These are phyloP conservation scores for Prunus mume DNA, from an alignment of 306 rosid genomes.

Conservation along the genomic window DNA sequence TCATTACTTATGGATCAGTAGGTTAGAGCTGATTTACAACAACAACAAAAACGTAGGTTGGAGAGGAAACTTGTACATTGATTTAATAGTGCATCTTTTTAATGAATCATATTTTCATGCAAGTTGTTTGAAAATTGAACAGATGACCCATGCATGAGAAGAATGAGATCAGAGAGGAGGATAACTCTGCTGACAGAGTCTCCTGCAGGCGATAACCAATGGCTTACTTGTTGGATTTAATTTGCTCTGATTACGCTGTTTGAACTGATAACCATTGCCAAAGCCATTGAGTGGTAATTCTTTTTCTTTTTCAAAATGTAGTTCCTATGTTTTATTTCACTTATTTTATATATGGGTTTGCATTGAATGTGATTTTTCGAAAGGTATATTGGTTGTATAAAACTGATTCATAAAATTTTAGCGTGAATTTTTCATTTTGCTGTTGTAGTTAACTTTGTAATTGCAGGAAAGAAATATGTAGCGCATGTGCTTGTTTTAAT, in stretches of 20 bases:
- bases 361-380: conserved; percentile 10
- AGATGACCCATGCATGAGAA: conserved; percentile 65
- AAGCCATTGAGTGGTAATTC: conserved; percentile 75
- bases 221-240: conserved; percentile 97
- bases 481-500: too few relatives aligned
- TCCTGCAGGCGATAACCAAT: conserved; percentile 80
- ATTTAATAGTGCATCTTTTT: too few relatives aligned
- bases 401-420: not conserved
- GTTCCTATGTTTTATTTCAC: not conserved
- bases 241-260: conserved; percentile 85
- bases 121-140: conserved; percentile 20
- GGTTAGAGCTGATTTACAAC: not conserved
- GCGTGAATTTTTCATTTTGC: not conserved
- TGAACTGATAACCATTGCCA: conserved; percentile 77
- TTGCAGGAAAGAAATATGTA: too few relatives aligned
- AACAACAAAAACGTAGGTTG: not conserved
- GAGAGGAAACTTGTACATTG: not conserved
- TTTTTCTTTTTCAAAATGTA: not conserved
- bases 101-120: not conserved
- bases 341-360: not conserved
- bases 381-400: not conserved
- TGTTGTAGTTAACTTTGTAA: too few relatives aligned
- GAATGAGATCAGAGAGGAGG: conserved; percentile 68
- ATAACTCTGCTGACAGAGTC: conserved; percentile 65
- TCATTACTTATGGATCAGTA: not conserved